phyloP scores from a whole-genome alignment of 768 basidiomycete genomes.

The Mrakia gelida region DNA sequence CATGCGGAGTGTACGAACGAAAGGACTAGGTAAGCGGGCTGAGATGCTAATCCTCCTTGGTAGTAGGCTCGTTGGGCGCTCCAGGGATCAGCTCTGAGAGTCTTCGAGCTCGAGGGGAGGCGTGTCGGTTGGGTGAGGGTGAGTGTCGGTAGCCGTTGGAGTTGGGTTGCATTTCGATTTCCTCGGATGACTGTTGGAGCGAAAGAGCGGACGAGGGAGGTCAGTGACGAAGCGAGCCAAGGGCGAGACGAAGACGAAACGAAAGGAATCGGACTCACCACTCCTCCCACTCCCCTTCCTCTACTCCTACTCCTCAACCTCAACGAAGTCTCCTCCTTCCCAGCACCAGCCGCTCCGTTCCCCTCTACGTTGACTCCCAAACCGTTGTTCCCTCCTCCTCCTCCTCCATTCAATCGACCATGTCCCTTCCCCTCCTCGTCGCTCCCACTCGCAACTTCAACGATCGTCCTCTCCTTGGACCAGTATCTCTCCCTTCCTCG shows the following conservation, averaged over 20 bases:
- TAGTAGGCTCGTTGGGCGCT: background rate
- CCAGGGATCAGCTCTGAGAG: background rate
- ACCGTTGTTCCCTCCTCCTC: background rate
- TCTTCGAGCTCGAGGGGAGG: background rate
- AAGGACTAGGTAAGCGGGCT: too few relatives aligned
- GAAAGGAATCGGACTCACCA: background rate
- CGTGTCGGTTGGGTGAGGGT: background rate
- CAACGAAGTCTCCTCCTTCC: constrained; percentile 1
- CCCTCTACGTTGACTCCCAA: background rate
- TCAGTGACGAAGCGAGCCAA: background rate
- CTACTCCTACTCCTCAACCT: constrained; percentile 13
- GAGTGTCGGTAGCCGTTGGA: background rate
- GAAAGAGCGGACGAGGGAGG: background rate
- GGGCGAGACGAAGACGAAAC: background rate
- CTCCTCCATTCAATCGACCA: background rate
- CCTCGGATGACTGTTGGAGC: background rate
- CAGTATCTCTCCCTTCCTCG: constrained; percentile 15
- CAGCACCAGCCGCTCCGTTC: background rate
- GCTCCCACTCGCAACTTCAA: background rate
- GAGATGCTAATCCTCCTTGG: background rate
- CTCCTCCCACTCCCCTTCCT: background rate
- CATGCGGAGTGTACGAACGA: background rate
- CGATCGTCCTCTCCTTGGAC: background rate
- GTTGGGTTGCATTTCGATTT: background rate
- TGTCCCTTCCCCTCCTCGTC: background rate